These are phyloP conservation scores for Glarea lozoyensis DNA, from an alignment of 495 filamentous ascomycete genomes.

Conservation along the genomic window DNA sequence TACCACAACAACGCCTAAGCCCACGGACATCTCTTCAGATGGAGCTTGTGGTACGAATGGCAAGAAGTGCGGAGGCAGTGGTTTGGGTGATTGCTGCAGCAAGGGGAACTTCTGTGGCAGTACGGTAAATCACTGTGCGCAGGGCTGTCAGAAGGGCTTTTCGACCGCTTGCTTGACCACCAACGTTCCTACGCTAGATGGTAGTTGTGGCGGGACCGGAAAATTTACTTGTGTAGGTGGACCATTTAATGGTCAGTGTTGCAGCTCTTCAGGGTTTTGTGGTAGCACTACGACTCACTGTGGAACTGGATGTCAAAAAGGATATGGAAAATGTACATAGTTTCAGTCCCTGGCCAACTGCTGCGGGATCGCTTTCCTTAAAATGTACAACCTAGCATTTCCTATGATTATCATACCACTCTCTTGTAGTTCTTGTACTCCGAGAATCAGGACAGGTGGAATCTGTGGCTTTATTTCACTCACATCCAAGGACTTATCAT, in stretches of 20 bases:
- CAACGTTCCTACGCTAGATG: background rate
- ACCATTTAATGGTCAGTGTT: background rate
- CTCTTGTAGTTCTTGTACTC: too few relatives aligned
- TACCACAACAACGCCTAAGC: too few relatives aligned
- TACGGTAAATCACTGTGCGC: background rate
- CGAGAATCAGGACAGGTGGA: too few relatives aligned
- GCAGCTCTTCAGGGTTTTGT: background rate
- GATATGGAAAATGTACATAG: background rate
- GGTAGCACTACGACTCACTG: background rate
- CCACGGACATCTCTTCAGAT: constrained; percentile 1
- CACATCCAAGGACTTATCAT: too few relatives aligned
- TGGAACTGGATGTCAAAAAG: background rate
- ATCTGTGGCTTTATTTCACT: too few relatives aligned
- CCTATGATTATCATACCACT: too few relatives aligned
- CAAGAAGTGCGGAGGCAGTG: constrained; percentile 2
- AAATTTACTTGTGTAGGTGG: background rate
- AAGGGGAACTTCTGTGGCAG: constrained; percentile 5
- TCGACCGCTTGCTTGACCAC: background rate
- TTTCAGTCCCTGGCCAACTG: too few relatives aligned
- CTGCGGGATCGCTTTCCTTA: too few relatives aligned
- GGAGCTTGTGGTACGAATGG: constrained; percentile 5
- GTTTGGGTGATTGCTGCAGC: constrained; percentile 7
- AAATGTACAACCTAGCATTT: too few relatives aligned
- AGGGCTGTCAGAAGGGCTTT: background rate
- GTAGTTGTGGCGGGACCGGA: background rate